phyloP scores from a whole-genome alignment of 495 filamentous ascomycete genomes.

The Penicillium pancosmium region DNA sequence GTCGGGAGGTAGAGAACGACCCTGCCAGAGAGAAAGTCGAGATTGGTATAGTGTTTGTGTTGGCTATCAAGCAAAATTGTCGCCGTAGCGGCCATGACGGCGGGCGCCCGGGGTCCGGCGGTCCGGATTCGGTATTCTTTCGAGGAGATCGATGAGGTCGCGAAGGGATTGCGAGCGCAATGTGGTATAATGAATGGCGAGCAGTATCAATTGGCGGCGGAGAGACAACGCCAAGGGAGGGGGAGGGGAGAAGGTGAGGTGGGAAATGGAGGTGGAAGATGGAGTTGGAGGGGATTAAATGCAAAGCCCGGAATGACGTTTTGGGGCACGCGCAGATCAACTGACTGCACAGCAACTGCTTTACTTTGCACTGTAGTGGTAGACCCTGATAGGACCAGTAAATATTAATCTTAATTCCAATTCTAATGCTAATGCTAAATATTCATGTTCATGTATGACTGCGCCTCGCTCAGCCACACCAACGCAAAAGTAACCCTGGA shows the following conservation, averaged over 20 bases:
- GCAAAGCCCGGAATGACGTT: conserved; percentile 29
- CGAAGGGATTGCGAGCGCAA: background rate
- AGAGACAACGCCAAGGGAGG: background rate
- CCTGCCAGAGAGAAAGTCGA: conserved; percentile 74
- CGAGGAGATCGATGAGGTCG: too few relatives aligned
- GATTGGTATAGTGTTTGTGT: conserved; percentile 81
- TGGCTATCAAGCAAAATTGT: conserved; percentile 74
- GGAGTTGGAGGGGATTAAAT: conserved; percentile 22
- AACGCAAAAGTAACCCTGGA: background rate
- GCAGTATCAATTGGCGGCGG: background rate
- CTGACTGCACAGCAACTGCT: background rate
- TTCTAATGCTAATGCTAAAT: too few relatives aligned
- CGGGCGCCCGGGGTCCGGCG: conserved; percentile 23
- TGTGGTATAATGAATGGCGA: background rate
- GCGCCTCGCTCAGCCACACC: conserved; percentile 8
- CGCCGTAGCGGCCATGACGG: conserved; percentile 66
- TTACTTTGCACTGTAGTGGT: background rate
- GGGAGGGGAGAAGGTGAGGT: conserved; percentile 7
- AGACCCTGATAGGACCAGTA: background rate
- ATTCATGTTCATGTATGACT: background rate
- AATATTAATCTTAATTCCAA: too few relatives aligned
- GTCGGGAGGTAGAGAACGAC: conserved; percentile 66
- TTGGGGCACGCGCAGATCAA: conserved; percentile 21
- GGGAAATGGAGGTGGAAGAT: background rate
- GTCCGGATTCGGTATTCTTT: background rate